Percentiles rank a stretch among this genome's conserved stretches.
These are phyloP conservation scores for Nepenthes alata DNA, from an alignment of 179 eudicot genomes.

Conservation along the genomic window DNA sequence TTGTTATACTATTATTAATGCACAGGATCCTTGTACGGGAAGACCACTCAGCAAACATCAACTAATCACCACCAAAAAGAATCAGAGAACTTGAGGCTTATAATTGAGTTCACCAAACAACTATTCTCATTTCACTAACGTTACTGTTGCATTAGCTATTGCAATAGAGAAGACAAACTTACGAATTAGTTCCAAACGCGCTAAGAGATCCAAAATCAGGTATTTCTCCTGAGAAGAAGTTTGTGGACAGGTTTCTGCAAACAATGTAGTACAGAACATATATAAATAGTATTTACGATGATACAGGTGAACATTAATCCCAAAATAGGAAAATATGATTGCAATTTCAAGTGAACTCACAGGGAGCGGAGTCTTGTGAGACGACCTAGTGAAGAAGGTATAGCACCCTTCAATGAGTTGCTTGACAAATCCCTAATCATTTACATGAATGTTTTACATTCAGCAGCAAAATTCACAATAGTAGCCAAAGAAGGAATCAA, in stretches of 20 bases:
- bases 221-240: slow-evolving; percentile 85
- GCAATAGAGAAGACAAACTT: slow-evolving; percentile 20
- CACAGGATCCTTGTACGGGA: too few species aligned
- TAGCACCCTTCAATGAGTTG: slow-evolving; percentile 75
- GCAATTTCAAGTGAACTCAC: slow-evolving; percentile 35
- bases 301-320: not conserved
- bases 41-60: too few species aligned
- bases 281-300: not conserved
- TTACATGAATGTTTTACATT: too few species aligned
- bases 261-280: not conserved
- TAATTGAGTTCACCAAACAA: too few species aligned
- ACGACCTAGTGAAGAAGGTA: slow-evolving; percentile 86
- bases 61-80: too few species aligned
- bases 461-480: too few species aligned
- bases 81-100: too few species aligned
- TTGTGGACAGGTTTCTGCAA: slow-evolving; percentile 78
- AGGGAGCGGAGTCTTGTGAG: slow-evolving; percentile 55
- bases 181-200: slow-evolving; percentile 64
- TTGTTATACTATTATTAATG: too few species aligned
- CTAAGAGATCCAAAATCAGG: slow-evolving; percentile 79
- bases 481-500: too few species aligned
- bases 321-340: not conserved
- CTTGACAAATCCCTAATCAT: slow-evolving; percentile 71
- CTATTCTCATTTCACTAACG: too few species aligned
- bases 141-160: too few species aligned